Conservation (phyloP, 1,284 basidiomycete species). For the Rhizoctonia solani region DNA sequence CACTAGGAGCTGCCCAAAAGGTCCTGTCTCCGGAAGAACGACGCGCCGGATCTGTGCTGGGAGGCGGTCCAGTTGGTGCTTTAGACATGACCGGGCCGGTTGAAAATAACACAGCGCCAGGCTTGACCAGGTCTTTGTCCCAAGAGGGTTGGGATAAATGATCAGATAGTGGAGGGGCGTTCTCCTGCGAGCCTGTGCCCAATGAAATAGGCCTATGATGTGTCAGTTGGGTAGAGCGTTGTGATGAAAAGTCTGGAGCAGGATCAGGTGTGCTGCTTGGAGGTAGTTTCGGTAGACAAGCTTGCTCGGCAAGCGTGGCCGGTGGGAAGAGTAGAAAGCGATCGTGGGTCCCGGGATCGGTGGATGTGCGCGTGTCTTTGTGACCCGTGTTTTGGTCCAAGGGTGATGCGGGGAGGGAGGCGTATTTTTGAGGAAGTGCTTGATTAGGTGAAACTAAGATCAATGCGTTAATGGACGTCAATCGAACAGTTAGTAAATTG, state of each 20-base stretch:
- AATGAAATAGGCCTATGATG: neutral
- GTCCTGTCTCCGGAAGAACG: neutral
- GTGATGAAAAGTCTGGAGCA: neutral
- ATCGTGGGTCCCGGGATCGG: slow-evolving; percentile 7
- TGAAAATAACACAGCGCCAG: slow-evolving; percentile 24
- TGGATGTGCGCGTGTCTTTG: slow-evolving; percentile 5
- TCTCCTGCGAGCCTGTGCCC: neutral
- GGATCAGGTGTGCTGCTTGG: neutral
- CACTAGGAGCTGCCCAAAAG: slow-evolving; percentile 6
- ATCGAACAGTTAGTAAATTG: neutral
- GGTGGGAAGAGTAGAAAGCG: slow-evolving; percentile 5
- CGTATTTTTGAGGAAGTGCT: slow-evolving; percentile 26
- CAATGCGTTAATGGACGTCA: slow-evolving; percentile 19
- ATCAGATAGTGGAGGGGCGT: too few species aligned
- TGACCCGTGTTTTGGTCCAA: neutral
- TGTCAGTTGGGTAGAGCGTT: neutral
- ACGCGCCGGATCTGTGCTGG: slow-evolving; percentile 11
- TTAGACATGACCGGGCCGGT: slow-evolving; percentile 28
- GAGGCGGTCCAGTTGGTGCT: neutral
- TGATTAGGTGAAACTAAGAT: slow-evolving; percentile 5
- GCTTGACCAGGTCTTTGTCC: slow-evolving; percentile 10
- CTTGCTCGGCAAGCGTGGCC: slow-evolving; percentile 25
- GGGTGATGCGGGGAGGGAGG: slow-evolving; percentile 17
- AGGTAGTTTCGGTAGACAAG: neutral
- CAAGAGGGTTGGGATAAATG: slow-evolving; percentile 10